Conservation (phyloP, 1,139 yeast species). For the Yamadazyma triangularis region DNA sequence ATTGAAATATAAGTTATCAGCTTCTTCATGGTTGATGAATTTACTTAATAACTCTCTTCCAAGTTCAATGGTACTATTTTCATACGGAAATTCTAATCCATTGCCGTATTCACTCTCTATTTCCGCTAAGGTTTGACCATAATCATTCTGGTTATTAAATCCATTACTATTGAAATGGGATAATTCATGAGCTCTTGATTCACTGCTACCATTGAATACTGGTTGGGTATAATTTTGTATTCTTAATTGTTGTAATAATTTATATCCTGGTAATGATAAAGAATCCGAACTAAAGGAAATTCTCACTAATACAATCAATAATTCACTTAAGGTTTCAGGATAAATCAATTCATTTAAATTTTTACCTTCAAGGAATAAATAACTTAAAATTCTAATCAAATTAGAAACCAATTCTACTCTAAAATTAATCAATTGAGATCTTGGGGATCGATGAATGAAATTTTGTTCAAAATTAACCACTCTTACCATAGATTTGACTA, state of each 20-base stretch:
- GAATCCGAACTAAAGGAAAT: conserved; percentile 51
- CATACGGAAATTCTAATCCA: conserved; percentile 61
- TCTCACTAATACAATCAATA: conserved; percentile 49
- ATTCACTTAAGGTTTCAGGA: conserved; percentile 42
- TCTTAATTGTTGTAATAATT: conserved; percentile 28
- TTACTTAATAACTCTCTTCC: conserved; percentile 69
- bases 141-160: too few species aligned
- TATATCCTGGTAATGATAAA: conserved; percentile 31
- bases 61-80: conserved; percentile 59
- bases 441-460: conserved; percentile 40
- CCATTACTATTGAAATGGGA: conserved; percentile 23
- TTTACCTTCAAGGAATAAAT: conserved; percentile 27
- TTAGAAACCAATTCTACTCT: conserved; percentile 42
- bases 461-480: conserved; percentile 52
- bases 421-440: conserved; percentile 36
- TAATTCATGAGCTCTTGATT: conserved; percentile 35
- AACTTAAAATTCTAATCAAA: conserved; percentile 28
- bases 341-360: conserved; percentile 31
- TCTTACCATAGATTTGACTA: conserved; percentile 41
- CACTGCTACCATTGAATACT: conserved; percentile 42
- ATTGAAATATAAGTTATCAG: conserved; percentile 66
- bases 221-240: conserved; percentile 15
- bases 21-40: conserved; percentile 72
- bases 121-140: conserved; percentile 19
- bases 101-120: conserved; percentile 46